Conservation (phyloP, 2,329 filamentous ascomycete species). For the Fusarium sulawesiense region DNA sequence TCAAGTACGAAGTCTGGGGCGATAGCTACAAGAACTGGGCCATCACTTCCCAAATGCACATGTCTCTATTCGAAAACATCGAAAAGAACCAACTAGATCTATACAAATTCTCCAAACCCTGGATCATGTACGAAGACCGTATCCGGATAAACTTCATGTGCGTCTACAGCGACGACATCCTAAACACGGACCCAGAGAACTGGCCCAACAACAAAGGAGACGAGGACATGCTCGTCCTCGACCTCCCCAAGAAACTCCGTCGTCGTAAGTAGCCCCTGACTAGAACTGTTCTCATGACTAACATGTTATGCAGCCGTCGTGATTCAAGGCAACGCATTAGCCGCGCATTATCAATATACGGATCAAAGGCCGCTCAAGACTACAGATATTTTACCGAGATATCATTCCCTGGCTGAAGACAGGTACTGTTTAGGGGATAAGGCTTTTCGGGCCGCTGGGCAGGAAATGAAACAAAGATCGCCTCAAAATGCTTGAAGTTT, state of each 20-base stretch:
- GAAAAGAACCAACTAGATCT: constrained; percentile 31
- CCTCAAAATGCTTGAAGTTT: neutral
- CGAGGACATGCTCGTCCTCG: constrained; percentile 26
- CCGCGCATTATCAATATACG: constrained; percentile 34
- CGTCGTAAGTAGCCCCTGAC: constrained; percentile 21
- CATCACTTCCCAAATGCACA: constrained; percentile 37
- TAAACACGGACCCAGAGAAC: constrained; percentile 19
- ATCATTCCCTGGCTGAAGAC: constrained; percentile 26
- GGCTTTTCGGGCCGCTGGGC: neutral
- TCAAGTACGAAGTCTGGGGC: constrained; percentile 34
- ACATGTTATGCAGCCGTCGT: constrained; percentile 22
- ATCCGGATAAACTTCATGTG: constrained; percentile 41
- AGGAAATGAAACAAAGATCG: constrained; percentile 7
- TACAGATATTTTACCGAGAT: constrained; percentile 30
- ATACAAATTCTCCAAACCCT: constrained; percentile 31
- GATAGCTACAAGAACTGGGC: constrained; percentile 32
- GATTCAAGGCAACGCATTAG: constrained; percentile 25
- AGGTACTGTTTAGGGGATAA: constrained; percentile 13
- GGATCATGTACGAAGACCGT: constrained; percentile 32
- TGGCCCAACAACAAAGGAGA: constrained; percentile 7
- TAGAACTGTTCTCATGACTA: neutral
- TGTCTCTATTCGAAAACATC: constrained; percentile 37
- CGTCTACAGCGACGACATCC: constrained; percentile 30
- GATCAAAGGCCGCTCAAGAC: constrained; percentile 9
- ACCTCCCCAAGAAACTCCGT: constrained; percentile 24